A percentile compares a stretch with the other conserved stretches of the same genome.
Evolutionary conservation across 768 basidiomycete genomes (phyloP).

Genomic region (Tricholoma saponaceum): DNA sequence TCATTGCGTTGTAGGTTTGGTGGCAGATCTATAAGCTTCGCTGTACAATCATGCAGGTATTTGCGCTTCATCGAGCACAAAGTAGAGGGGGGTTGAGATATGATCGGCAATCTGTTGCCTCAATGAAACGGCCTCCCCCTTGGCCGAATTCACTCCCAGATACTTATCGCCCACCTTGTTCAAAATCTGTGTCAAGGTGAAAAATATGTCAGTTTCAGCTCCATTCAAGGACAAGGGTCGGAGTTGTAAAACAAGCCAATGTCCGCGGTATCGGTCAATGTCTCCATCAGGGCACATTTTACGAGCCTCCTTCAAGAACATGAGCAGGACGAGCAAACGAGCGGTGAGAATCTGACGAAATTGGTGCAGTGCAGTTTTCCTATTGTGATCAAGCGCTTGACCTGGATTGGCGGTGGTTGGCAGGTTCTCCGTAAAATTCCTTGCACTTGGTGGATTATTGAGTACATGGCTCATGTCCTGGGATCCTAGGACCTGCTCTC

Average conservation of each 20-base stretch:
- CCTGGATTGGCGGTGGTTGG: not conserved
- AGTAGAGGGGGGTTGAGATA: not conserved
- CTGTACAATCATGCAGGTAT: not conserved
- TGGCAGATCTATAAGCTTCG: not conserved
- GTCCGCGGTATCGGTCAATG: not conserved
- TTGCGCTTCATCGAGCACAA: not conserved
- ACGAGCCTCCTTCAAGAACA: not conserved
- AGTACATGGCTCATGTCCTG: not conserved
- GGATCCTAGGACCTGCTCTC: not conserved
- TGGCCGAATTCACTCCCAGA: not conserved
- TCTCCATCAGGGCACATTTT: not conserved
- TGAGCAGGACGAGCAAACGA: not conserved
- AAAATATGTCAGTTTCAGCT: not conserved
- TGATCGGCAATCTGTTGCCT: not conserved
- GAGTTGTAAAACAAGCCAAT: not conserved
- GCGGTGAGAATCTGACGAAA: not conserved
- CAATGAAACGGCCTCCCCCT: not conserved
- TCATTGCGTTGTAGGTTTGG: not conserved
- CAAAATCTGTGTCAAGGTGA: not conserved
- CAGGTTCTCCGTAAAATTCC: not conserved
- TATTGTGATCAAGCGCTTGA: not conserved
- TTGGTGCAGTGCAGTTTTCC: not conserved
- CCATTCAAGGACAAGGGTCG: too few relatives aligned
- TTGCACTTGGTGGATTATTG: not conserved
- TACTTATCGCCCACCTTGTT: not conserved